Percentiles rank a stretch among this genome's conserved stretches.
These are phyloP conservation scores for Madurella mycetomatis DNA, from an alignment of 2,329 filamentous ascomycete species.

Conservation along the genomic window DNA sequence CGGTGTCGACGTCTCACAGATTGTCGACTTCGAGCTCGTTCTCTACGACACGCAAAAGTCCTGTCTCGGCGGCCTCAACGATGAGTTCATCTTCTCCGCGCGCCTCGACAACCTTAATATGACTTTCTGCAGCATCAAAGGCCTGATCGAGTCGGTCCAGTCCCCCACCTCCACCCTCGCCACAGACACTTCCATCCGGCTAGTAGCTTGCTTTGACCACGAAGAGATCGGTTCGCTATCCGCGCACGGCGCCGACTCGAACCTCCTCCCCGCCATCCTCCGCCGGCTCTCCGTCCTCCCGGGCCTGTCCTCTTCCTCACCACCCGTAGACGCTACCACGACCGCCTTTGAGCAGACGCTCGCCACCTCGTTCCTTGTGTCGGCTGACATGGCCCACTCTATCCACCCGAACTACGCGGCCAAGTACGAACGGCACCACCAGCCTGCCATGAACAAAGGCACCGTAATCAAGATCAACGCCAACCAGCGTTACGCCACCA, in stretches of 20 bases:
- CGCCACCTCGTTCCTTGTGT: conserved; percentile 86
- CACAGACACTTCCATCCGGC: conserved; percentile 73
- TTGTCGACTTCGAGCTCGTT: conserved; percentile 94
- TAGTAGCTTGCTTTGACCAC: conserved; percentile 95
- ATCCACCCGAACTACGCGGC: conserved; percentile 90
- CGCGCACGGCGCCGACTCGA: conserved; percentile 90
- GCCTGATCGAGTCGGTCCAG: conserved; percentile 73
- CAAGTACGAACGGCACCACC: conserved; percentile 89
- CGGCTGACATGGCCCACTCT: conserved; percentile 95
- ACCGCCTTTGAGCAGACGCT: conserved; percentile 94
- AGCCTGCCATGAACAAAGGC: conserved; percentile 93
- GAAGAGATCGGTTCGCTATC: conserved; percentile 94
- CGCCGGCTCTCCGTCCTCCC: conserved; percentile 80
- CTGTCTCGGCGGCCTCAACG: conserved; percentile 80
- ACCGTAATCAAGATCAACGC: conserved; percentile 98
- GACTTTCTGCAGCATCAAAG: conserved; percentile 88
- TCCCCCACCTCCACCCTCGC: conserved; percentile 58
- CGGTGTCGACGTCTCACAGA: conserved; percentile 62
- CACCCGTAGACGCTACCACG: conserved; percentile 43
- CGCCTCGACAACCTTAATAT: conserved; percentile 93
- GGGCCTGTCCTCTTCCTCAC: conserved; percentile 42
- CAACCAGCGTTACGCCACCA: conserved; percentile 94
- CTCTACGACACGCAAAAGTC: conserved; percentile 94
- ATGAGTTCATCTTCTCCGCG: conserved; percentile 95
- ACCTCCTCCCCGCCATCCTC: conserved; percentile 81